Percentiles rank a stretch among this genome's conserved stretches.
phyloP scores from a whole-genome alignment of 768 basidiomycete species.

The Asterophora lycoperdoides region DNA sequence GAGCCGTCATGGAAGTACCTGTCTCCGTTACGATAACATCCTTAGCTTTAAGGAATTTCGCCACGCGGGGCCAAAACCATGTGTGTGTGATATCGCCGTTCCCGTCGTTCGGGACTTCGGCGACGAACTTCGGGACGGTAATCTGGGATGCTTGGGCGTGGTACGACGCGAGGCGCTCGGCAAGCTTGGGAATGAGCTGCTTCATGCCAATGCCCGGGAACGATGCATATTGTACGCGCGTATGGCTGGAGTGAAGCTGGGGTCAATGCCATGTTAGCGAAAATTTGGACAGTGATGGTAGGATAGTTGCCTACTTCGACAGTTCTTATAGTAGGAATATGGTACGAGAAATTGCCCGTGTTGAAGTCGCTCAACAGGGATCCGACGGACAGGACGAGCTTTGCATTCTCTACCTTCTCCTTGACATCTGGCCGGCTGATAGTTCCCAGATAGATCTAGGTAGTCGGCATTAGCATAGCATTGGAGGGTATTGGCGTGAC shows the following conservation, averaged over 20 bases:
- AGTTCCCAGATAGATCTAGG: conserved; percentile 71
- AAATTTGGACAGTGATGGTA: background rate
- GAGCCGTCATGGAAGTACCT: conserved; percentile 47
- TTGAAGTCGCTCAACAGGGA: conserved; percentile 77
- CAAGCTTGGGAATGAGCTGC: conserved; percentile 66
- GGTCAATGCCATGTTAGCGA: background rate
- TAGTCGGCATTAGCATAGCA: background rate
- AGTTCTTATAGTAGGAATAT: conserved; percentile 51
- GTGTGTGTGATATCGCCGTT: conserved; percentile 61
- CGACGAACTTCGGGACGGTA: conserved; percentile 41
- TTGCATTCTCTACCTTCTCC: conserved; percentile 69
- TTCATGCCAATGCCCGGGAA: conserved; percentile 75
- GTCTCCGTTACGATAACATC: conserved; percentile 89
- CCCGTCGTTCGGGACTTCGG: conserved; percentile 46
- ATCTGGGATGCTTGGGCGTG: conserved; percentile 36
- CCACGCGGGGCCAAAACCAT: conserved; percentile 82
- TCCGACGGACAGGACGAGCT: conserved; percentile 73
- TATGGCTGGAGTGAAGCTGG: conserved; percentile 77
- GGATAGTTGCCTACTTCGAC: conserved; percentile 48
- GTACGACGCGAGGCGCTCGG: conserved; percentile 45
- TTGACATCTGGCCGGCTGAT: conserved; percentile 63
- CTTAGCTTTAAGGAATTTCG: conserved; percentile 61
- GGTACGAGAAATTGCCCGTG: conserved; percentile 82
- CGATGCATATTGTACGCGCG: conserved; percentile 57
- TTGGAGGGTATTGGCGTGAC: background rate